Evolutionary conservation across 441 rosid species (phyloP), one percentile per base, ranked within the genome.

Genomic region (Pelargonium citronellum): DNA sequence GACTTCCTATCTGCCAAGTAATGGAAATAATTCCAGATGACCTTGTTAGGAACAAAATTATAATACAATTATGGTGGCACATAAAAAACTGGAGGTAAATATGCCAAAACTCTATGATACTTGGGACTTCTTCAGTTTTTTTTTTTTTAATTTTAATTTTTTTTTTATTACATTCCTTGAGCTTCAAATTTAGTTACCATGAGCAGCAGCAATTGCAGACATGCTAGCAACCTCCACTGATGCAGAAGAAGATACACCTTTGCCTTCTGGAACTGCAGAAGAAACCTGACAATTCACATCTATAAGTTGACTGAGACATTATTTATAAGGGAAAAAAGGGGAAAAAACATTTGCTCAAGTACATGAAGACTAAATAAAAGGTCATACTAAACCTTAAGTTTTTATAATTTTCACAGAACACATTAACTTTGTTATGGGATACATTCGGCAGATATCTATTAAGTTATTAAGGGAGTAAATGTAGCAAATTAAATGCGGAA

Each of bases 221-320:
- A 92, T 95, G 89, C 96, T 88, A 49, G 99, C 96, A 76, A 95
- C 96, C 83, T 95, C 99, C 76, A 90, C 88, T 6, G 99, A 84
- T 27, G 99, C 97, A 76, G 99, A 94, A 74, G 99, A 95, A 77
- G 99, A 95, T 72, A 92, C 99, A 72, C 99, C 98, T 85, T 95
- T 95, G 76, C 98, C 99, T 83, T 92, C 98, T 46, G 98, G 99
- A 72, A 95, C 98, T 20, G 95, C 96, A 82, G 98, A 95, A 68
- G 91, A 92, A 74, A 95, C 96, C 99, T 95, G 89, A 66, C 78
- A 65, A 71, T 77, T 72, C 63, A 60, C 10, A 58, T 5, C 13
- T 17, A 12, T 58, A 58, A 58, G 63, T 19, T 58, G 12, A 58
- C 41, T 19, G 30, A 7, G 20, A 19, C 63, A 58, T 19, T 58